Evolutionary conservation across 768 basidiomycete genomes (phyloP).

Genomic region (Rickenella mellea): DNA sequence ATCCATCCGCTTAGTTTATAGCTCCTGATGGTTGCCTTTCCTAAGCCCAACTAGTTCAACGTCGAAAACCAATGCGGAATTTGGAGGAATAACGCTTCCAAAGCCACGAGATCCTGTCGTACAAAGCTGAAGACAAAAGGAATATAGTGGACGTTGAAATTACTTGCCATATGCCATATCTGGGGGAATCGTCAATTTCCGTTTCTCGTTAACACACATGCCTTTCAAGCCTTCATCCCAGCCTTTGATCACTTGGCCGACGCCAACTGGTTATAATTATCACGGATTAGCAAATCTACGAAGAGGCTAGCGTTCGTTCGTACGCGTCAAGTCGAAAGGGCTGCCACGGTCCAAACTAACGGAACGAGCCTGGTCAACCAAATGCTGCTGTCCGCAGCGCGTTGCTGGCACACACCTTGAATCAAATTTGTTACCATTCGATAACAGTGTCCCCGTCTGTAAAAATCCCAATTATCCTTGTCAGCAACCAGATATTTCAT

Average conservation of each 20-base stretch:
- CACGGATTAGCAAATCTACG: neutral
- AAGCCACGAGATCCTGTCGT: conserved; percentile 61
- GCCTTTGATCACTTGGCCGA: conserved; percentile 74
- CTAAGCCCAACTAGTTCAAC: conserved; percentile 72
- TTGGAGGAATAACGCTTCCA: conserved; percentile 66
- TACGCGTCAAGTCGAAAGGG: conserved; percentile 75
- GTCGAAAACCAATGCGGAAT: conserved; percentile 77
- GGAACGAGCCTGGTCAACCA: neutral
- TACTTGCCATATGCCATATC: conserved; percentile 72
- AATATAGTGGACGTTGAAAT: neutral
- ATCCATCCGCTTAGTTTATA: conserved; percentile 35
- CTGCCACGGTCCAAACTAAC: conserved; percentile 58
- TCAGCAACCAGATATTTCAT: conserved; percentile 6
- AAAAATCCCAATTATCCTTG: neutral
- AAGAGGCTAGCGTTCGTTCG: conserved; percentile 15
- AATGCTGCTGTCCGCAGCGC: neutral
- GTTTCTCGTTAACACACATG: conserved; percentile 85
- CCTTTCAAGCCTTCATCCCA: conserved; percentile 79
- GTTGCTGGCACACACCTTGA: conserved; percentile 47
- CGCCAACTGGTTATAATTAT: conserved; percentile 43
- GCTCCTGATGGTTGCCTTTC: conserved; percentile 38
- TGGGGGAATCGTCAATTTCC: conserved; percentile 80
- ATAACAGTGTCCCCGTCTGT: conserved; percentile 74
- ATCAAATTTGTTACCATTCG: conserved; percentile 79
- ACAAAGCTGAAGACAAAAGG: neutral